phyloP scores from a whole-genome alignment of 2,329 filamentous ascomycete species.

The Diaporthe helianthi region DNA sequence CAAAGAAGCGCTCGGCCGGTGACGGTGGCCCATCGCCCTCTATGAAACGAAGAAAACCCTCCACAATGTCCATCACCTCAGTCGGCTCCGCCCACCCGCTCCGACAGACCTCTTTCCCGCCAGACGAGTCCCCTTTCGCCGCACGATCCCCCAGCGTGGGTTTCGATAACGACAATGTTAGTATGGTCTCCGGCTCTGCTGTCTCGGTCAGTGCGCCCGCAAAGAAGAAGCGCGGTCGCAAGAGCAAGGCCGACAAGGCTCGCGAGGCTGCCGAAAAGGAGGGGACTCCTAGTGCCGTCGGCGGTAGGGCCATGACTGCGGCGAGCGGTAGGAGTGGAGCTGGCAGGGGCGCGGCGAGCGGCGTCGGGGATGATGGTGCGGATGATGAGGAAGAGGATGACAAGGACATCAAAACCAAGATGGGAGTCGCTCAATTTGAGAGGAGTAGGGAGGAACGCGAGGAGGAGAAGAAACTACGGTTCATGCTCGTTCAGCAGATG shows the following conservation, averaged over 20 bases:
- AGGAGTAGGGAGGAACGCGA: conserved; percentile 62
- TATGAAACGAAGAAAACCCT: conserved; percentile 75
- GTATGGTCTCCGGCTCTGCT: conserved; percentile 67
- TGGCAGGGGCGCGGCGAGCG: conserved; percentile 49
- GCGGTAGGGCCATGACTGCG: conserved; percentile 54
- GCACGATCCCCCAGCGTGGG: conserved; percentile 66
- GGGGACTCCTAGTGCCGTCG: conserved; percentile 52
- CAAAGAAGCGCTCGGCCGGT: conserved; percentile 68
- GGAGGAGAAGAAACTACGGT: conserved; percentile 68
- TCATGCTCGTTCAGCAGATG: conserved; percentile 70
- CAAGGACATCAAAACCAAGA: conserved; percentile 38
- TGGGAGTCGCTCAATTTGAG: conserved; percentile 43
- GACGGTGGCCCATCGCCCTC: conserved; percentile 56
- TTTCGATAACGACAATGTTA: conserved; percentile 67
- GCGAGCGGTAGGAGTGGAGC: conserved; percentile 50
- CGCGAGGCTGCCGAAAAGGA: conserved; percentile 48
- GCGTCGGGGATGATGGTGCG: conserved; percentile 59
- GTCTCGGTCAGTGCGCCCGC: conserved; percentile 52
- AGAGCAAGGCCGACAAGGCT: conserved; percentile 63
- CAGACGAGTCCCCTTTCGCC: conserved; percentile 64
- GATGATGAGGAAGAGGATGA: conserved; percentile 52
- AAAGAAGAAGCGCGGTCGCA: conserved; percentile 68
- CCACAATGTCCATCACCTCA: conserved; percentile 64
- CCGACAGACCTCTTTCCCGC: conserved; percentile 82
- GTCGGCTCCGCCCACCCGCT: conserved; percentile 67